Conservation (phyloP, 1,284 basidiomycete genomes). For the Pterula multifida region DNA sequence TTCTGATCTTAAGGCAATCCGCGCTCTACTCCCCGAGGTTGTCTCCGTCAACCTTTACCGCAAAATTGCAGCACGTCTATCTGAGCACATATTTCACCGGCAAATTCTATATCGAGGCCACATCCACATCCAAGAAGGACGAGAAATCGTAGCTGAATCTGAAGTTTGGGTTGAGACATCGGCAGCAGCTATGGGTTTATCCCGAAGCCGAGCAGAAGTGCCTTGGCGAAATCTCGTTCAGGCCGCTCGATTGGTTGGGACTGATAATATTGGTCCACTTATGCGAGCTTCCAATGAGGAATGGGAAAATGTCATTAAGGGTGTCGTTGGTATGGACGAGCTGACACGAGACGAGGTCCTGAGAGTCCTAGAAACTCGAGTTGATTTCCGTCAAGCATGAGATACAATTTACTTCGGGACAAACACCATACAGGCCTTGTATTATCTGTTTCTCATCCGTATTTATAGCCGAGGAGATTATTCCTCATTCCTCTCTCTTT, state of each 20-base stretch:
- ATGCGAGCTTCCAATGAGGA: constrained; percentile 9
- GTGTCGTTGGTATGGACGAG: constrained; percentile 4
- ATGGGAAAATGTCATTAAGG: constrained; percentile 17
- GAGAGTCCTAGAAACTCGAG: constrained; percentile 14
- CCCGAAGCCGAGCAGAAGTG: constrained; percentile 38
- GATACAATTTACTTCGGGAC: background rate
- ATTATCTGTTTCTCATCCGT: no score
- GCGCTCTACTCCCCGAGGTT: constrained; percentile 43
- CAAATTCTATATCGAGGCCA: constrained; percentile 69
- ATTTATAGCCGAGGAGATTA: no score
- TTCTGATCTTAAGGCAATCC: constrained; percentile 56
- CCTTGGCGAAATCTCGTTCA: constrained; percentile 67
- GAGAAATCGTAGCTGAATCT: constrained; percentile 51
- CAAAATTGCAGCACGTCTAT: constrained; percentile 49
- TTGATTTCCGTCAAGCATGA: constrained; percentile 9
- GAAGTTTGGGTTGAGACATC: constrained; percentile 73
- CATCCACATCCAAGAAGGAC: constrained; percentile 42
- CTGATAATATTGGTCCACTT: constrained; percentile 23
- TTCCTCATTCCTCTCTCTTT: no score
- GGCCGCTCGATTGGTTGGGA: constrained; percentile 51
- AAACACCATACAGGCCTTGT: background rate
- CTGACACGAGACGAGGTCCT: constrained; percentile 13
- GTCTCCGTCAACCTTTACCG: constrained; percentile 55
- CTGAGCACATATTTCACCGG: constrained; percentile 71
- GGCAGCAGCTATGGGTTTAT: constrained; percentile 37